phyloP scores from a whole-genome alignment of 305 asterid genomes.

The Plantago coronopus region DNA sequence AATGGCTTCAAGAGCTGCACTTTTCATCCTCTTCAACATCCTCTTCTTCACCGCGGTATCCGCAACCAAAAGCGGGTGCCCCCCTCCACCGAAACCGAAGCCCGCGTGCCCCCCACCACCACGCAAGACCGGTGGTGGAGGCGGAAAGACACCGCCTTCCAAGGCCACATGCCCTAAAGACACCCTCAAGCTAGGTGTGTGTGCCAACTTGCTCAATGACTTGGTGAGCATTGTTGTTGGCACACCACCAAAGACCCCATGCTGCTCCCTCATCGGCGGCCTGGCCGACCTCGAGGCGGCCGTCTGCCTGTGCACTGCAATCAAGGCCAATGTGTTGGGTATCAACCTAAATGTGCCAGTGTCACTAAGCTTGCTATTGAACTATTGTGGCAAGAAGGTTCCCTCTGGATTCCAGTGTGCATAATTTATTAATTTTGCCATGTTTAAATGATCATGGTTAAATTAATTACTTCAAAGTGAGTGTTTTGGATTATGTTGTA shows the following conservation, averaged over 20 bases:
- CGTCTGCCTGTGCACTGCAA: conserved; percentile 54
- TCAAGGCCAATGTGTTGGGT: conserved; percentile 30
- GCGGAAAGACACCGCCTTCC: not conserved
- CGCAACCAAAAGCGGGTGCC: conserved; percentile 28
- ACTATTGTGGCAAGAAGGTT: not conserved
- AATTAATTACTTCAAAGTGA: too few relatives aligned
- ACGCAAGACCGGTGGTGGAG: conserved; percentile 14
- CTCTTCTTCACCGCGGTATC: conserved; percentile 20
- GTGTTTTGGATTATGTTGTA: too few relatives aligned
- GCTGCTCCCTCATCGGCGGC: conserved; percentile 47
- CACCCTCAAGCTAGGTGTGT: conserved; percentile 48
- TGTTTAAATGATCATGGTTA: too few relatives aligned
- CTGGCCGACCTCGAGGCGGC: conserved; percentile 55
- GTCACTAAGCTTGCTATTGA: not conserved
- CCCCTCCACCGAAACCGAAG: not conserved
- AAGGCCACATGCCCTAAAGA: conserved; percentile 44
- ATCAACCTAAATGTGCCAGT: conserved; percentile 1
- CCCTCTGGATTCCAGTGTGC: conserved; percentile 1
- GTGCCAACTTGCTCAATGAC: conserved; percentile 40
- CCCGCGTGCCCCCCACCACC: conserved; percentile 6
- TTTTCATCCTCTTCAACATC: conserved; percentile 8
- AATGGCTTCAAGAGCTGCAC: conserved; percentile 11
- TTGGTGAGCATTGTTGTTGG: conserved; percentile 39
- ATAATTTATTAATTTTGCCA: not conserved
- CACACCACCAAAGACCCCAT: conserved; percentile 44